Base-by-base conservation (phyloP, 495 filamentous ascomycete genomes). In the Aspergillus asperescens region DNA sequence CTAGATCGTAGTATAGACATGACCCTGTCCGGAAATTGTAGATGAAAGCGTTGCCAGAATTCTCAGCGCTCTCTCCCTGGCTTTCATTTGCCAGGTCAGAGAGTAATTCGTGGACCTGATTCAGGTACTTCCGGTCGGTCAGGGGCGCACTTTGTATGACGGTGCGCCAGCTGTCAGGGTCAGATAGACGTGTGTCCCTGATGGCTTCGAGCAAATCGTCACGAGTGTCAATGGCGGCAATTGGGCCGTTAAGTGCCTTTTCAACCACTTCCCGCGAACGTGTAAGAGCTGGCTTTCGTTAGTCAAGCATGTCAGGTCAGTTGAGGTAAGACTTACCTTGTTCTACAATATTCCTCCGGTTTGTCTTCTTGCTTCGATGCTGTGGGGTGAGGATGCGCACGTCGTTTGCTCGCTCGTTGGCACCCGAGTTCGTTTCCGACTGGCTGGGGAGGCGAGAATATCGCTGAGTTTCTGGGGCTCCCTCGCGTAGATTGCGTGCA, bases 331-430 rank as follows among this genome's bases (percentile, higher is more conserved):
- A 54, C 66, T 53, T 68, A 77, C 77, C 81, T 41, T 88, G 85
- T 61, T 94, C 89, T 20, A 96, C 84, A 29, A 97, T 87, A 24
- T 84, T 84, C 48, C 80, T 81, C 27, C 92, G 83, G 64, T 94
- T 96, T 34, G 84, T 84, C 71, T 96, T 98, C 68, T 96, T 96
- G 63, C 82, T 87, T 59, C 87, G 84, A 24, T 88, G 89, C 44
- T 87, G 83, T 0, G 87, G 81, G 1, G 88, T 72, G 1, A 97
- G 78, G 23, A 97, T 85, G 40, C 89, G 84, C 23, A 98, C 92
- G 52, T 91, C 83, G 59, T 84, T 84, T 40, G 80, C 76, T 20
- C 73, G 74, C 24, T 83, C 82, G 27, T 65, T 60, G 29, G 52
- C 63, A 38, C 59, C 53, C 9, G 53, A 50, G 15, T 60, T 57